Evolutionary conservation across 2,329 filamentous ascomycete species (phyloP), one percentile per base, ranked within the genome.

Genomic region (Periconia sp.): DNA sequence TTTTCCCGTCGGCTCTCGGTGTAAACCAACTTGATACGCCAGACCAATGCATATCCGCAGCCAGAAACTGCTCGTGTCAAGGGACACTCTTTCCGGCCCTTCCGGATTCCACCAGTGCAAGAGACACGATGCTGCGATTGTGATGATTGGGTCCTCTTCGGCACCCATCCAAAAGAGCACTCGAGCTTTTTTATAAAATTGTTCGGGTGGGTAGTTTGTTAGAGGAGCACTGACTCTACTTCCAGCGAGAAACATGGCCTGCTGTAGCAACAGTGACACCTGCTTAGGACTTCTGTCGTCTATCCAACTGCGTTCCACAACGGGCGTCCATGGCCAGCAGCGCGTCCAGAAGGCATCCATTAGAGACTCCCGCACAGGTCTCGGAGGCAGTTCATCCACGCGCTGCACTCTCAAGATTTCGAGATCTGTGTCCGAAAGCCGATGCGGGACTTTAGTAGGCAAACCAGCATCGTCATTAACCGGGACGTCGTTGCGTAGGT

Each of bases 41-140:
- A 76, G 51, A 2, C 71, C 71, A 15, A 72, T 66, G 25, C 69
- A 70, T 18, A 74, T 68, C 16, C 70, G 63, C 21, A 72, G 57
- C 73, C 73, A 76, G 44, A 76, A 75, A 9, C 70, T 67, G 40
- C 72, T 74, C 0, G 70, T 74, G 45, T 76, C 70, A 6, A 72
- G 61, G 9, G 71, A 74, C 12, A 72, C 60, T 31, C 65, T 59
- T 38, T 73, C 70, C 0, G 71, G 70, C 0, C 71, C 70, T 46
- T 72, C 68, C 0, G 71, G 72, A 33, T 73, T 74, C 55, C 70
- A 74, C 72, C 71, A 74, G 46, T 73, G 71, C 23, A 74, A 40
- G 0, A 74, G 48, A 29, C 68, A 67, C 6, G 69, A 63, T 8
- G 69, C 67, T 10, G 69, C 66, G 29, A 72, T 69, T 2, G 63